phyloP scores from a whole-genome alignment of 805 yeast species.

The Yamadazyma akitaensis region DNA sequence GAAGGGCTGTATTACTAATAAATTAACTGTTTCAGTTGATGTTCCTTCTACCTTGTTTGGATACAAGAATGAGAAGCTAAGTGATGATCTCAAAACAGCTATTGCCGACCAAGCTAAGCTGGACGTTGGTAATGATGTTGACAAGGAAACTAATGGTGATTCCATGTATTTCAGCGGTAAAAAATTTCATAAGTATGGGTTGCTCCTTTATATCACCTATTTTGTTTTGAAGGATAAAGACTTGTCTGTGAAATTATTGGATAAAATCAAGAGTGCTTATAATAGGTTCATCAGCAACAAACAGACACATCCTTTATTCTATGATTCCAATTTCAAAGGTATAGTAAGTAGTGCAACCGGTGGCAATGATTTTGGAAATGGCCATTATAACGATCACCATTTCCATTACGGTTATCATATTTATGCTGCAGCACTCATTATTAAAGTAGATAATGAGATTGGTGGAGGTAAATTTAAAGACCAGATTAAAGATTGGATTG shows the following conservation, averaged over 20 bases:
- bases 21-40: slow-evolving; percentile 26
- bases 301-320: slow-evolving; percentile 73
- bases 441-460: slow-evolving; percentile 18
- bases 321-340: slow-evolving; percentile 80
- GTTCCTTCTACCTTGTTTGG: slow-evolving; percentile 1
- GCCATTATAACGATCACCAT: slow-evolving; percentile 72
- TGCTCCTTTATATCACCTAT: slow-evolving; percentile 18
- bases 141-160: slow-evolving; percentile 13
- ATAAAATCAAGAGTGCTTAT: slow-evolving; percentile 17
- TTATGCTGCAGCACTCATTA: slow-evolving; percentile 24
- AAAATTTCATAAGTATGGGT: slow-evolving; percentile 21
- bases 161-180: slow-evolving; percentile 26
- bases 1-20: slow-evolving; percentile 42
- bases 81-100: slow-evolving; percentile 11
- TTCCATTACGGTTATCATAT: slow-evolving; percentile 58
- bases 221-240: slow-evolving; percentile 19
- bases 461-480: slow-evolving; percentile 51
- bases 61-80: slow-evolving; percentile 6
- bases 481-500: slow-evolving; percentile 53
- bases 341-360: slow-evolving; percentile 65
- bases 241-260: slow-evolving; percentile 15
- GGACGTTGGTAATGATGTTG: slow-evolving; percentile 19
- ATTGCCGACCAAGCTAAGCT: slow-evolving; percentile 14
- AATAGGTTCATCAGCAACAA: slow-evolving; percentile 16
- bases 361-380: slow-evolving; percentile 67